Percentiles rank a stretch among this genome's conserved stretches.
Evolutionary conservation across 2,329 filamentous ascomycete genomes (phyloP).

Genomic region (Colletotrichum orbiculare): DNA sequence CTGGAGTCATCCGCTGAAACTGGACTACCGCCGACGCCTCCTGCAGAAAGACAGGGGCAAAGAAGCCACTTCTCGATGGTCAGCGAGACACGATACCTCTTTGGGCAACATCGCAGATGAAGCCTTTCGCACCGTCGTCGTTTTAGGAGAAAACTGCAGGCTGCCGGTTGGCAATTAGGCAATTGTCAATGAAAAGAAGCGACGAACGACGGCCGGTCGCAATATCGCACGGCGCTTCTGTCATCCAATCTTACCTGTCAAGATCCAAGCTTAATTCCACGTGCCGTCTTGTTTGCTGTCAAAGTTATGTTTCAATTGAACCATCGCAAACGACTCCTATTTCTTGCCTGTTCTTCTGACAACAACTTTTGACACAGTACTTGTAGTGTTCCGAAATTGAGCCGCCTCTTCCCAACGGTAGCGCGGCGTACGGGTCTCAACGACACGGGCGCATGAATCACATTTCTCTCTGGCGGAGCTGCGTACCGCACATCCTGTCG

Average conservation of each 20-base stretch:
- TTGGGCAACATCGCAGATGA: constrained; percentile 22
- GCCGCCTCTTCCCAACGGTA: constrained; percentile 4
- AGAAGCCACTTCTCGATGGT: too few species aligned
- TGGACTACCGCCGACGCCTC: too few species aligned
- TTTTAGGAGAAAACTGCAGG: constrained; percentile 4
- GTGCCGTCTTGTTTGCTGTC: neutral
- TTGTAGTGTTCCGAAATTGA: neutral
- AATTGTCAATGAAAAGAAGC: neutral
- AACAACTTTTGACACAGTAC: neutral
- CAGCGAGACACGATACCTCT: too few species aligned
- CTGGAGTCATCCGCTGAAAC: too few species aligned
- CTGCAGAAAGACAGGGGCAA: too few species aligned
- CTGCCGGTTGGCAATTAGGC: constrained; percentile 13
- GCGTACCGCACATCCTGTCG: neutral
- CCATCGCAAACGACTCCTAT: neutral
- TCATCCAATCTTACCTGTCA: constrained; percentile 32
- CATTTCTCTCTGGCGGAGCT: neutral
- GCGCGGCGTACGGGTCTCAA: constrained; percentile 16
- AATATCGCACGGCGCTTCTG: constrained; percentile 29
- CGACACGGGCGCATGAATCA: constrained; percentile 15
- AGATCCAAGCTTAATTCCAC: constrained; percentile 34
- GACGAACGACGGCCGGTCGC: constrained; percentile 19
- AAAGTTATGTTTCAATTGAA: too few species aligned
- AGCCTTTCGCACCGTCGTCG: constrained; percentile 7
- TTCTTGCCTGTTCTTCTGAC: neutral